Percentiles rank a stretch among this genome's conserved stretches.
These are phyloP conservation scores for Caryopteris hybrid DNA, from an alignment of 305 asterid species.

Conservation along the genomic window DNA sequence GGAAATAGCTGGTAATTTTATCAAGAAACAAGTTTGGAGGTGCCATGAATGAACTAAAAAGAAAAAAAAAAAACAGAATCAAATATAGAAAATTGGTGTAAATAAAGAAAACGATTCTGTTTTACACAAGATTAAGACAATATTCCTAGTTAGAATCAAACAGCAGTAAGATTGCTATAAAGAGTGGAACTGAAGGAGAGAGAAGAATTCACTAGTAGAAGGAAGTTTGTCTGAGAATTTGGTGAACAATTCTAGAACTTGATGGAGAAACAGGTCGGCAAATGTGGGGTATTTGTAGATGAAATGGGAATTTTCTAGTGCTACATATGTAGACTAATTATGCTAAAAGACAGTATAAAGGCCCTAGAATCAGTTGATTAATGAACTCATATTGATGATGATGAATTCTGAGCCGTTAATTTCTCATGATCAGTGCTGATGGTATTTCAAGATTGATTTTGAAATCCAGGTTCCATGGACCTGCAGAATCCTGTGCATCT, in stretches of 20 bases:
- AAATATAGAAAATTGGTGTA: too few relatives aligned
- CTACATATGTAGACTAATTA: not conserved
- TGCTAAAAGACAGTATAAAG: not conserved
- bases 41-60: slow-evolving; percentile 12
- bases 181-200: not conserved
- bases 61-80: not conserved
- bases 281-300: slow-evolving; percentile 19
- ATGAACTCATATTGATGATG: not conserved
- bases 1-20: slow-evolving; percentile 18
- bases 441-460: too few relatives aligned
- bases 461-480: not conserved
- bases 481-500: not conserved
- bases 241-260: slow-evolving; percentile 6
- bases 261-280: slow-evolving; percentile 5
- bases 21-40: slow-evolving; percentile 25
- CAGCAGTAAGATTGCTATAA: not conserved
- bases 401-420: slow-evolving; percentile 9
- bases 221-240: not conserved
- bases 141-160: not conserved
- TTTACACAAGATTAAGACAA: too few relatives aligned
- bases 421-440: too few relatives aligned
- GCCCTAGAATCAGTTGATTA: slow-evolving; percentile 1
- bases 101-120: too few relatives aligned
- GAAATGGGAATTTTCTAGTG: not conserved
- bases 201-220: not conserved